These are phyloP conservation scores for Blastocystis sp. DNA, from an alignment of 352 stramenopile genomes.

Conservation along the genomic window DNA sequence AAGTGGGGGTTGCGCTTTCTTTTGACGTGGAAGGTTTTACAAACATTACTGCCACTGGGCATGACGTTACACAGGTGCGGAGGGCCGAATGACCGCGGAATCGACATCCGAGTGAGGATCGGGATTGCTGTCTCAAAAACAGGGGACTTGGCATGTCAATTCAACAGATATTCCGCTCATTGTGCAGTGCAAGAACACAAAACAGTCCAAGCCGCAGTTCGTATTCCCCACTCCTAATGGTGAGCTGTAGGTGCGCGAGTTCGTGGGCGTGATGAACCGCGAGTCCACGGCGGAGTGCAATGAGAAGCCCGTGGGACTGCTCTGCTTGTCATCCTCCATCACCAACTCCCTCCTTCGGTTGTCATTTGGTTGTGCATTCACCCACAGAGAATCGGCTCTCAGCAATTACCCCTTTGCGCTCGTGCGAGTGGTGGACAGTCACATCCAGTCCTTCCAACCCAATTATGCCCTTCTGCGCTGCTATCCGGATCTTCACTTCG, in stretches of 20 bases:
- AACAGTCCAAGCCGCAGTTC: not conserved
- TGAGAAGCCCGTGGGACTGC: not conserved
- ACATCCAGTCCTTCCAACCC: slow-evolving; percentile 23
- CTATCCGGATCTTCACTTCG: slow-evolving; percentile 3
- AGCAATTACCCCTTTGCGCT: slow-evolving; percentile 9
- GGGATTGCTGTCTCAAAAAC: not conserved
- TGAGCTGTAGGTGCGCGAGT: slow-evolving; percentile 16
- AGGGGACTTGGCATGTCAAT: slow-evolving; percentile 2
- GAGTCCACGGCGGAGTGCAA: not conserved
- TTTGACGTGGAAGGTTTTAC: not conserved
- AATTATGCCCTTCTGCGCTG: slow-evolving; percentile 9
- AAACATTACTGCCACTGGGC: not conserved
- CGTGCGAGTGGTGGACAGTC: not conserved
- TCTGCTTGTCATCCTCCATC: not conserved
- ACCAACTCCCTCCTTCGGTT: slow-evolving; percentile 13
- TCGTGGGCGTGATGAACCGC: slow-evolving; percentile 3
- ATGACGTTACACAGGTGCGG: slow-evolving; percentile 19
- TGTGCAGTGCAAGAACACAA: slow-evolving; percentile 42
- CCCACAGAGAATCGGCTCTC: slow-evolving; percentile 15
- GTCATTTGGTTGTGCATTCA: not conserved
- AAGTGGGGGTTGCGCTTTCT: not conserved
- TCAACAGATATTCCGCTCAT: not conserved
- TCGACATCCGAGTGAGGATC: slow-evolving; percentile 20
- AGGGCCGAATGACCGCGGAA: slow-evolving; percentile 21
- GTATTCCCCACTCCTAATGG: not conserved